Conservation (phyloP, 176 grass and related monocot genomes). For the Bromus sterilis region DNA sequence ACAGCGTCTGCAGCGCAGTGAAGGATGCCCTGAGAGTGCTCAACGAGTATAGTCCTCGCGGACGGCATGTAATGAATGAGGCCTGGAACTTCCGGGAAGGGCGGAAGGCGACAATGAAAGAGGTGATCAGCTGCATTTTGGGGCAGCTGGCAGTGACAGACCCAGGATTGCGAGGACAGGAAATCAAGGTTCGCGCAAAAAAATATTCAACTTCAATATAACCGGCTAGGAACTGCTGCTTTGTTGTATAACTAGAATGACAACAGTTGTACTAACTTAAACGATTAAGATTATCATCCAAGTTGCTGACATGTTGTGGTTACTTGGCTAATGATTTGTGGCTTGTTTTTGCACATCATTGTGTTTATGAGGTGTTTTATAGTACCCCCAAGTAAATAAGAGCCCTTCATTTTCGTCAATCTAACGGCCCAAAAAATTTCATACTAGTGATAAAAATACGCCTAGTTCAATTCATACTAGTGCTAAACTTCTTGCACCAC, state of each 20-base stretch:
- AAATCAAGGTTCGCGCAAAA: not conserved
- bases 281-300: no score
- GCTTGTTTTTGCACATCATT: no score
- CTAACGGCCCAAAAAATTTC: no score
- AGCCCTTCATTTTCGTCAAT: no score
- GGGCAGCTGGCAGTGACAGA: not conserved
- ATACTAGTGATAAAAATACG: no score
- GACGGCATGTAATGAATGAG: not conserved
- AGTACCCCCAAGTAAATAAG: no score
- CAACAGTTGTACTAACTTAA: no score
- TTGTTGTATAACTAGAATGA: not conserved
- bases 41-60: slow-evolving; percentile 4
- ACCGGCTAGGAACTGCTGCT: not conserved
- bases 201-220: not conserved
- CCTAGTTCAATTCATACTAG: no score
- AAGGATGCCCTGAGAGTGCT: not conserved
- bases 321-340: no score
- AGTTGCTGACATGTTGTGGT: no score
- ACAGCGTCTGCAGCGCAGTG: not conserved
- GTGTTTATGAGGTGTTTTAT: no score
- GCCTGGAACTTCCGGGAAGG: slow-evolving; percentile 17
- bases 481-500: no score
- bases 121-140: not conserved
- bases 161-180: not conserved
- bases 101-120: not conserved